phyloP scores from a whole-genome alignment of 345 rosid genomes.

The Murraya paniculata region DNA sequence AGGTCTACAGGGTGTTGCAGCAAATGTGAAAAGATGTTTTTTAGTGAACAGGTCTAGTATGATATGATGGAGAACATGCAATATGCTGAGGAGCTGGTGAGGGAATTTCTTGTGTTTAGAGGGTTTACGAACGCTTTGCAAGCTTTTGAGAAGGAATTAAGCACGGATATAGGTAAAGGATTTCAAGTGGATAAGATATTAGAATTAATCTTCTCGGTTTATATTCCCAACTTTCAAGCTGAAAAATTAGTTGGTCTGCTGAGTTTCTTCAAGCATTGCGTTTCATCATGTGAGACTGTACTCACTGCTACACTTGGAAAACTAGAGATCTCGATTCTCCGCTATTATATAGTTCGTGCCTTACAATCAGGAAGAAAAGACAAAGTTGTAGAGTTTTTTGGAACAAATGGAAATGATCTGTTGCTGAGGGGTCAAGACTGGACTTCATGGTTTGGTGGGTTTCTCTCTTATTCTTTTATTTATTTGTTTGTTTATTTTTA shows the following conservation, averaged over 20 bases:
- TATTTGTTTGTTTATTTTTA: neutral
- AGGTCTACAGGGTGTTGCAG: neutral
- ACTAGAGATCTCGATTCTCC: constrained; percentile 51
- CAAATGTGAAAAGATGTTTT: no score
- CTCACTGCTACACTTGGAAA: constrained; percentile 37
- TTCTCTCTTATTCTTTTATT: constrained; percentile 2
- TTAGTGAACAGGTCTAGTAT: neutral
- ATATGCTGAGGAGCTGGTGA: constrained; percentile 64
- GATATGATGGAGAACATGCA: constrained; percentile 62
- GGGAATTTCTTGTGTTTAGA: constrained; percentile 65
- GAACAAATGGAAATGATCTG: constrained; percentile 48
- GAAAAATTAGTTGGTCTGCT: constrained; percentile 48
- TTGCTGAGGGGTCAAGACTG: constrained; percentile 45
- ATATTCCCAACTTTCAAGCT: constrained; percentile 55
- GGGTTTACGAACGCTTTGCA: constrained; percentile 61
- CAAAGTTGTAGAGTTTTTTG: constrained; percentile 56
- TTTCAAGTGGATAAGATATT: constrained; percentile 57
- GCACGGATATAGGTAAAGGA: constrained; percentile 61
- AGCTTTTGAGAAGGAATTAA: constrained; percentile 53
- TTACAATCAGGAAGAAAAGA: constrained; percentile 46
- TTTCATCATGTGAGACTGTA: constrained; percentile 37
- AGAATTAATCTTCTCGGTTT: constrained; percentile 54
- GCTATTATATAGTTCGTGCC: constrained; percentile 48
- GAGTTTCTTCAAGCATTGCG: constrained; percentile 50
- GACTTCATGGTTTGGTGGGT: constrained; percentile 71